Base-by-base conservation (phyloP, 306 rosid genomes). In the Fagus crenata region DNA sequence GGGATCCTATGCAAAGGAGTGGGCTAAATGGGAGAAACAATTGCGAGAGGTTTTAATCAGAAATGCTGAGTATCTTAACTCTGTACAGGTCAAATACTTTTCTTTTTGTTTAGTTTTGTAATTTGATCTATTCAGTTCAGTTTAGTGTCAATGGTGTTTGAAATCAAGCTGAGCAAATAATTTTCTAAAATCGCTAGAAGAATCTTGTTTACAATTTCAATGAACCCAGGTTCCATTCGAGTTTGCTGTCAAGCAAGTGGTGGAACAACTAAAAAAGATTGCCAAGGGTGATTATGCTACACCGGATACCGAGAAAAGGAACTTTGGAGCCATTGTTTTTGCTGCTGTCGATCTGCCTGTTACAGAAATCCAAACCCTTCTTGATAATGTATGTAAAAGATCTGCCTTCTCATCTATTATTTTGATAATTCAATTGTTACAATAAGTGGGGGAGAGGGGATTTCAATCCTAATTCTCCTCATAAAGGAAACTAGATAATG, bases 1-100 rank as follows among this genome's bases (percentile, higher is more conserved):
- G 87, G 98, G 98, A 75, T 75, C 92, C 35, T 92, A 90, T 40
- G 74, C 88, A 55, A 82, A 77, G 49, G 98, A 92, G 80, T 94
- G 98, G 98, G 80, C 76, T 72, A 84, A 82, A 78, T 90, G 98
- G 98, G 98, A 95, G 90, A 89, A 85, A 85, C 81, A 86, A 81
- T 76, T 95, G 79, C 89, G 90, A 61, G 87, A 87, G 67, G 78
- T 81, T 74, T 86, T 92, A 82, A 78, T 72, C 67, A 81, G 72
- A 78, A 88, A 89, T 82, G 82, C 92, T 7, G 96, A 95, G 68
- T 92, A 95, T 84, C 86, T 95, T 49, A 89, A 88, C 77, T 88
- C 95, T 56, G 77, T 89, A 79, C 98, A 95, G 96, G 98, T 92
- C 69, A 53, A 75, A 64, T 46, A 75, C 54, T 49, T 75, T 15